A percentile compares a stretch with the other conserved stretches of the same genome.
phyloP scores from a whole-genome alignment of 208 protist species.

The Crithidia sp. region DNA sequence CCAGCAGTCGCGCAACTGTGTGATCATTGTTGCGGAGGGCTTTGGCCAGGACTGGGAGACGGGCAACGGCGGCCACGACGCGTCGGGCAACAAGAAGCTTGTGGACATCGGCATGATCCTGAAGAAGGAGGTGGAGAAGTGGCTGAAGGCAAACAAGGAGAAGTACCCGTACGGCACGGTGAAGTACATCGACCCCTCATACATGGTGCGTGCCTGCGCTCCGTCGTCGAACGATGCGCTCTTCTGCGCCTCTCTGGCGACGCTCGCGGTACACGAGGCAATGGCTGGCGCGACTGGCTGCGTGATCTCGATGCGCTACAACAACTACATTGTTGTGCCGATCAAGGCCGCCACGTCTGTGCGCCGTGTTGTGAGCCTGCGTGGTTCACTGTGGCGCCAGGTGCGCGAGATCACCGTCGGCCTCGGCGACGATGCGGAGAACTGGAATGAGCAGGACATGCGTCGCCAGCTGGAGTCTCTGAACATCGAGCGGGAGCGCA shows the following conservation, averaged over 20 bases:
- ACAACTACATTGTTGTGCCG: slow-evolving; percentile 91
- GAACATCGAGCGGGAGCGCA: slow-evolving; percentile 59
- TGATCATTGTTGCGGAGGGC: slow-evolving; percentile 96
- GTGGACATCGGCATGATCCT: slow-evolving; percentile 92
- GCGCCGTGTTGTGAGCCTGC: slow-evolving; percentile 80
- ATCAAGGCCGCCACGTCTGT: slow-evolving; percentile 89
- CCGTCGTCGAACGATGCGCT: slow-evolving; percentile 90
- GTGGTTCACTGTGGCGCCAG: slow-evolving; percentile 86
- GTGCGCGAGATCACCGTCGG: slow-evolving; percentile 90
- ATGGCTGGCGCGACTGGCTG: slow-evolving; percentile 89
- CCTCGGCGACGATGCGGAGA: slow-evolving; percentile 67
- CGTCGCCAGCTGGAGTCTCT: slow-evolving; percentile 82
- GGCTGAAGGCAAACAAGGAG: slow-evolving; percentile 73
- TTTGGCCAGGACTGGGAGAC: slow-evolving; percentile 90
- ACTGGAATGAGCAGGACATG: slow-evolving; percentile 61
- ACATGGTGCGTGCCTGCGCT: slow-evolving; percentile 95
- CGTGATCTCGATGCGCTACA: slow-evolving; percentile 90
- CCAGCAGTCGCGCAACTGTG: slow-evolving; percentile 72
- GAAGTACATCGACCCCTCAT: slow-evolving; percentile 97
- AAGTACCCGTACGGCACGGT: slow-evolving; percentile 77
- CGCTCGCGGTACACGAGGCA: slow-evolving; percentile 91
- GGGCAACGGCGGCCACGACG: slow-evolving; percentile 73
- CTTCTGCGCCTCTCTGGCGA: slow-evolving; percentile 86
- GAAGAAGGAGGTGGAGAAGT: slow-evolving; percentile 82
- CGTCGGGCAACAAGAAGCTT: slow-evolving; percentile 93